Evolutionary conservation across 805 yeast genomes (phyloP), one percentile per base, ranked within the genome.

Genomic region (Candida silvatica): DNA sequence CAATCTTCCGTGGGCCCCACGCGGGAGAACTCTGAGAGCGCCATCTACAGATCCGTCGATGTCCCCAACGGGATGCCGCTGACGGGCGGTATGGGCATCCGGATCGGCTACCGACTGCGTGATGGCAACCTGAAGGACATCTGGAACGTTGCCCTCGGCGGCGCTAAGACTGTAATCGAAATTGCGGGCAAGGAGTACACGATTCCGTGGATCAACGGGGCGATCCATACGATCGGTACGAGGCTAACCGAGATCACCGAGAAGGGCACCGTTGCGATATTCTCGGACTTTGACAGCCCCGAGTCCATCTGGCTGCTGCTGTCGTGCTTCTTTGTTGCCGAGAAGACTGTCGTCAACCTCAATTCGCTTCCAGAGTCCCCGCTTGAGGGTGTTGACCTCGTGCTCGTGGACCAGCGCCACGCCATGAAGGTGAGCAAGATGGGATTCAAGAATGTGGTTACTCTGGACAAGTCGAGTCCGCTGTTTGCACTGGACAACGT

Each of bases 81-180:
- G 37, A 65, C 79, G 17, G 69, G 82, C 2, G 94, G 94, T 0
- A 58, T 83, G 37, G 73, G 74, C 31, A 69, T 87, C 17, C 67
- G 84, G 29, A 64, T 70, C 18, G 77, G 73, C 24, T 81, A 79
- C 52, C 71, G 70, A 42, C 51, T 80, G 17, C 64, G 95, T 45
- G 80, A 82, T 52, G 95, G 95, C 3, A 77, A 74, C 44, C 52
- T 85, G 38, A 68, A 71, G 41, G 95, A 85, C 59, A 51, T 84
- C 3, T 84, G 92, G 88, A 71, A 66, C 36, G 58, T 77, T 11
- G 66, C 70, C 8, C 44, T 37, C 33, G 17, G 14, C 19, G 47
- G 14, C 48, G 16, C 19, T n/a, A 9, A 23, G 14, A 25, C 32
- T 3, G 20, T 16, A 20, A 27, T 38, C 4, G 11, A 11, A 4